phyloP scores from a whole-genome alignment of 2,329 filamentous ascomycete species.

The Penicillium occitanis region DNA sequence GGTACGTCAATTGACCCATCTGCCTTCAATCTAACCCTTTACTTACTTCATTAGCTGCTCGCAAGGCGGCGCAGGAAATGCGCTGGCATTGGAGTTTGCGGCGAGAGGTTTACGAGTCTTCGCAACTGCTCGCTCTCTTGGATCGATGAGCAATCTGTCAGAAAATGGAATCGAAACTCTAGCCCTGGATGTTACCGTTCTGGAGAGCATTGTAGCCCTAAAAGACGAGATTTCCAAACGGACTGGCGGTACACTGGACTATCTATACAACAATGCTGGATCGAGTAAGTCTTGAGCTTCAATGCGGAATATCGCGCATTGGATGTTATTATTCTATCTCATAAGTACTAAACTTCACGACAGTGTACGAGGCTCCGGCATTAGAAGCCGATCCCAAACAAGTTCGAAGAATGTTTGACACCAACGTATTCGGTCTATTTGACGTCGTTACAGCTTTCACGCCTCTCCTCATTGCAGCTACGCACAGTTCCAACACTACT shows the following conservation, averaged over 20 bases:
- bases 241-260: slow-evolving; percentile 7
- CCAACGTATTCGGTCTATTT: slow-evolving; percentile 17
- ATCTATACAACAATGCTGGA: slow-evolving; percentile 17
- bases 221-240: slow-evolving; percentile 12
- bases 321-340: background rate
- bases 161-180: slow-evolving; percentile 14
- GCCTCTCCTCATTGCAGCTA: slow-evolving; percentile 11
- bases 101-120: slow-evolving; percentile 12
- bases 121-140: slow-evolving; percentile 11
- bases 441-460: slow-evolving; percentile 3
- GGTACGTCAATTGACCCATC: background rate
- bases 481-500: background rate
- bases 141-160: slow-evolving; percentile 13
- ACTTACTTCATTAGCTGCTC: slow-evolving; percentile 14
- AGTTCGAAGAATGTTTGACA: slow-evolving; percentile 14
- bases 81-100: slow-evolving; percentile 14
- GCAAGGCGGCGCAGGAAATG: slow-evolving; percentile 13
- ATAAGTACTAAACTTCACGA: background rate
- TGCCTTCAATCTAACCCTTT: background rate
- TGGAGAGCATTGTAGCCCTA: slow-evolving; percentile 6
- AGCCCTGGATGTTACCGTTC: slow-evolving; percentile 5
- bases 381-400: slow-evolving; percentile 8
- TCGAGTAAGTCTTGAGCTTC: background rate
- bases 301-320: background rate
- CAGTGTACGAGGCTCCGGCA: slow-evolving; percentile 18